Base-by-base conservation (phyloP, 805 yeast genomes). In the Candida patagonica region DNA sequence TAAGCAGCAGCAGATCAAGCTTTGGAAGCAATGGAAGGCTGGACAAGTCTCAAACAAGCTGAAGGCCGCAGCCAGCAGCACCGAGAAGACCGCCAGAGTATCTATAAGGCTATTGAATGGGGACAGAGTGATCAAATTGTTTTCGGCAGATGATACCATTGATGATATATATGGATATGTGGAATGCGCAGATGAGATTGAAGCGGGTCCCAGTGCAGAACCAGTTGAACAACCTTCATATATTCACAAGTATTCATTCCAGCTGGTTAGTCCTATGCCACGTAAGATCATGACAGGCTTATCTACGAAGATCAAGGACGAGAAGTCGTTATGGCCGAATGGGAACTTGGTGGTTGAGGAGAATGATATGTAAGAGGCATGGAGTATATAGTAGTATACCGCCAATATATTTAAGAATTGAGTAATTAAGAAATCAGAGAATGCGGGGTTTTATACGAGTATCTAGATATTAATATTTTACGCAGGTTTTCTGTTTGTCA, bases 101-200 rank as follows among this genome's bases (percentile, higher is more conserved):
- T 88, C 92, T 1, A 70, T 89, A 7, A 70, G 89, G 47, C 54
- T 84, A 30, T 70, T 71, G 1, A 61, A 67, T 43, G 94, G 94
- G 2, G 66, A 65, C 36, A 70, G 96, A 43, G 54, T 74, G 0
- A 63, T 70, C 6, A 57, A 74, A 49, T 54, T 70, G 53, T 65
- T 85, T 44, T 55, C 63, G 32, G 67, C 71, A 10, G 54, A 62
- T 21, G 62, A 66, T 10, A 52, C 68, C 1, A 58, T 85, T 1
- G 77, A 74, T 41, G 87, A 82, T 39, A 61, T 89, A 10, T 80
- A 78, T 54, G 81, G 87, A 7, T 78, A 67, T 52, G 81, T 78
- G 13, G 94, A 83, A 47, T 62, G 80, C 45, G 50, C 58, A 21
- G 56, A 54, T 13, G 35, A 51, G 35, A 30, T 56, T 12, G 40